These are phyloP conservation scores for Sphaceloma murrayae DNA, from an alignment of 2,329 filamentous ascomycete species.

Conservation along the genomic window DNA sequence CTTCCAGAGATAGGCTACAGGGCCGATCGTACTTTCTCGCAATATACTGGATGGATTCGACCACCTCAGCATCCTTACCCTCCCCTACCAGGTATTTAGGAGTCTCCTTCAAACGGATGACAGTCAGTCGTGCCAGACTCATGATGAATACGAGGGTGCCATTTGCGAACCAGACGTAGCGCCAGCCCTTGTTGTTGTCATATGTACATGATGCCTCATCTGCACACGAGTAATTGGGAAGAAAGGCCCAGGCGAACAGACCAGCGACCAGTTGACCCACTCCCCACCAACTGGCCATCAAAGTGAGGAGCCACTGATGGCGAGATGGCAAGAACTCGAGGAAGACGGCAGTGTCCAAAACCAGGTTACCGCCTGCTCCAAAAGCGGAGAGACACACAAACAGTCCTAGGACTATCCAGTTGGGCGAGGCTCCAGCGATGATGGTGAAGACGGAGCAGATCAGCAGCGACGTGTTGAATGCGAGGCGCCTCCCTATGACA, in stretches of 20 bases:
- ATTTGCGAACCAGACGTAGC: conserved; percentile 47
- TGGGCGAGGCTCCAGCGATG: conserved; percentile 57
- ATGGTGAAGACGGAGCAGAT: conserved; percentile 54
- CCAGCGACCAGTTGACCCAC: conserved; percentile 44
- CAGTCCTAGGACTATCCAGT: conserved; percentile 54
- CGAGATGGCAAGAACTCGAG: conserved; percentile 48
- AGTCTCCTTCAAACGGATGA: conserved; percentile 47
- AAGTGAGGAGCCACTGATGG: conserved; percentile 55
- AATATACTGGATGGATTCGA: conserved; percentile 41
- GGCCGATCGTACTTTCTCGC: conserved; percentile 45
- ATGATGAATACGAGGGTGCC: conserved; percentile 47
- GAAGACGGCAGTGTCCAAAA: conserved; percentile 53
- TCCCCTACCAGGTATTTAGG: conserved; percentile 49
- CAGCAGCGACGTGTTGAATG: conserved; percentile 59
- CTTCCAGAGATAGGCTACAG: conserved; percentile 43
- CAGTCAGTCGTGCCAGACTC: conserved; percentile 43
- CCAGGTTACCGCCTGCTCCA: conserved; percentile 54
- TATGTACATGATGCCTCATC: conserved; percentile 40
- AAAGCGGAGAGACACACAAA: conserved; percentile 57
- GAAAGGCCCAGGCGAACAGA: conserved; percentile 46
- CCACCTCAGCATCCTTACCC: conserved; percentile 43
- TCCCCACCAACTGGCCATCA: conserved; percentile 52
- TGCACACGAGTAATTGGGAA: conserved; percentile 43
- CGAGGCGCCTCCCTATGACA: conserved; percentile 56
- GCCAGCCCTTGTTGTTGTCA: conserved; percentile 47